These are phyloP conservation scores for Salix viminalis DNA, from an alignment of 345 rosid species.

Conservation along the genomic window DNA sequence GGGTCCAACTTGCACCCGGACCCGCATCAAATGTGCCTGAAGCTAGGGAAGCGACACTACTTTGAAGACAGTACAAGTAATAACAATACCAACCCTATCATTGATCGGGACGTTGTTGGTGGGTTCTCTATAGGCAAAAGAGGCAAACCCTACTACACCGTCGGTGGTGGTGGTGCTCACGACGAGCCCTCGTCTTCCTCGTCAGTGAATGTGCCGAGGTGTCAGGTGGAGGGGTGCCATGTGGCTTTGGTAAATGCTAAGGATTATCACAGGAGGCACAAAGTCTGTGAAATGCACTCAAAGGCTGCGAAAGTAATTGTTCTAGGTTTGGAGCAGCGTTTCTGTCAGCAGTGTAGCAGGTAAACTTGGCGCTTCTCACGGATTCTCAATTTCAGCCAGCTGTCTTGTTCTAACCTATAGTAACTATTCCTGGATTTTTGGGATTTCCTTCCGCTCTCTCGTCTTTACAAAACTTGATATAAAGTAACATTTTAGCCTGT, in stretches of 20 bases:
- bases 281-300: conserved; percentile 75
- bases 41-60: conserved; percentile 54
- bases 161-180: conserved; percentile 1
- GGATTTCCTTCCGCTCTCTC: too few relatives aligned
- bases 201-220: conserved; percentile 37
- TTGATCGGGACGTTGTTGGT: conserved; percentile 3
- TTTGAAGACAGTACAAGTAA: conserved; percentile 32
- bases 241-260: conserved; percentile 53
- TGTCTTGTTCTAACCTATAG: neutral
- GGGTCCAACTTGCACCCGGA: conserved; percentile 37
- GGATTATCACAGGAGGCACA: conserved; percentile 75
- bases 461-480: neutral
- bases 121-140: conserved; percentile 26
- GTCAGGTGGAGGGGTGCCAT: conserved; percentile 78
- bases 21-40: conserved; percentile 49
- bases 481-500: too few relatives aligned
- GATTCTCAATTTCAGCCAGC: neutral
- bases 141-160: conserved; percentile 26
- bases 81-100: neutral
- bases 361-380: conserved; percentile 5
- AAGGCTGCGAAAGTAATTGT: conserved; percentile 66
- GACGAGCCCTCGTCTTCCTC: conserved; percentile 16
- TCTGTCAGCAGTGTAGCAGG: conserved; percentile 96
- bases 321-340: conserved; percentile 64
- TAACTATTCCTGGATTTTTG: neutral